Evolutionary conservation across 1,284 basidiomycete genomes (phyloP), one percentile per base, ranked within the genome.

Genomic region (Tilletia indica): DNA sequence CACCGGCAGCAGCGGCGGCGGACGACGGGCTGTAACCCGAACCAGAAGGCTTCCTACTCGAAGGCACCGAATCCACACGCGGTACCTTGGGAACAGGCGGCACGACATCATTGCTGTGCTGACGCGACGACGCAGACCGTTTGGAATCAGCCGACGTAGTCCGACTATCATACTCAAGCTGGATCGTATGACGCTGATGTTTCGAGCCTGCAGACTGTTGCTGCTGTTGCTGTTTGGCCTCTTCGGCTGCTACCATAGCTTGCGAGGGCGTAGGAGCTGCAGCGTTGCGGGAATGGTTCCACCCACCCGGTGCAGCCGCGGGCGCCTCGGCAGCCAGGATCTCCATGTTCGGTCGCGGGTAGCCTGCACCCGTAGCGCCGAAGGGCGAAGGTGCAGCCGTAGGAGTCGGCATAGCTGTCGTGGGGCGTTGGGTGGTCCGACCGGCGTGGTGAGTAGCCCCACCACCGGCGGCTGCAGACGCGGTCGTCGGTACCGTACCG

Each of bases 171-270:
- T 82, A 82, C 70, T 82, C 80, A 70, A 82, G 75, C 75, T 82
- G 80, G 56, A 82, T 78, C 2, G 80, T 82, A 73, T 82, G 80
- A 34, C 79, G 73, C 73, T 82, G 80, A 45, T 74, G 71, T 72
- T 82, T 82, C 36, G 76, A 74, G 4, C 76, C 77, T 2, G 77
- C 77, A 0, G 74, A 63, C 31, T 66, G 61, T 21, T 71, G 75
- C 38, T 72, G 66, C 11, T 71, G 75, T 49, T 67, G 66, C 66
- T 31, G 11, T 21, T 16, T 31, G 25, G 47, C 48, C 56, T 39
- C 47, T 21, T 56, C 56, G 25, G 56, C 19, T 25, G 56, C 56
- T 4, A 58, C 56, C 12, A 12, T n/a, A 31, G 56, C 11, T 14
- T 21, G 25, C 34, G 21, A 5, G 56, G 56, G 25, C 34, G 56